Conservation (phyloP, 139 green algal genomes). For the Tetratostichococcus sp. region DNA sequence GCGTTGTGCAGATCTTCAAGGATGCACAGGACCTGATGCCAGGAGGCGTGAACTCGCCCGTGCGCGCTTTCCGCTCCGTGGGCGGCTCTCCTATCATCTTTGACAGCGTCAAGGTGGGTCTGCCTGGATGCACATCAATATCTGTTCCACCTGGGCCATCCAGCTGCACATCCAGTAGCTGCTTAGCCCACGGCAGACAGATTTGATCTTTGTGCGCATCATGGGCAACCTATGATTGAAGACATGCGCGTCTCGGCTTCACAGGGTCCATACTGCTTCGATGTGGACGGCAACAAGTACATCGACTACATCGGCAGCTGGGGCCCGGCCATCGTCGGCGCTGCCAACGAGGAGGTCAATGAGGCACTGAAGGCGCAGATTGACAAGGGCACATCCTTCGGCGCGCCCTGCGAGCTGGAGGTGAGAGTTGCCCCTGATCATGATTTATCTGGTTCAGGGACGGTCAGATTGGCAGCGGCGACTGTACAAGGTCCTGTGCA, state of each 20-base stretch:
- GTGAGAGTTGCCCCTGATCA: slow-evolving; percentile 44
- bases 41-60: slow-evolving; percentile 96
- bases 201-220: too few species aligned
- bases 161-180: too few species aligned
- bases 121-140: too few species aligned
- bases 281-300: slow-evolving; percentile 89
- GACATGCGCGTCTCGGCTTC: too few species aligned
- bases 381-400: slow-evolving; percentile 96
- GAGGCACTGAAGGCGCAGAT: slow-evolving; percentile 82
- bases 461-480: too few species aligned
- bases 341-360: slow-evolving; percentile 94
- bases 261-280: slow-evolving; percentile 81
- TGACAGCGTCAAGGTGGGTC: slow-evolving; percentile 79
- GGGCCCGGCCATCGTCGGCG: slow-evolving; percentile 94
- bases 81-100: slow-evolving; percentile 96
- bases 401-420: slow-evolving; percentile 94
- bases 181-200: too few species aligned
- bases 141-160: too few species aligned
- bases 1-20: slow-evolving; percentile 75
- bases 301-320: slow-evolving; percentile 98
- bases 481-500: too few species aligned
- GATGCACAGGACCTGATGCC: slow-evolving; percentile 91
- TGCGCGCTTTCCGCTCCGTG: slow-evolving; percentile 97
- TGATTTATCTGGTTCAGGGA: too few species aligned
- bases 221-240: too few species aligned